These are phyloP conservation scores for Kluyveromyces marxianus DNA, from an alignment of 1,139 yeast genomes.

Conservation along the genomic window DNA sequence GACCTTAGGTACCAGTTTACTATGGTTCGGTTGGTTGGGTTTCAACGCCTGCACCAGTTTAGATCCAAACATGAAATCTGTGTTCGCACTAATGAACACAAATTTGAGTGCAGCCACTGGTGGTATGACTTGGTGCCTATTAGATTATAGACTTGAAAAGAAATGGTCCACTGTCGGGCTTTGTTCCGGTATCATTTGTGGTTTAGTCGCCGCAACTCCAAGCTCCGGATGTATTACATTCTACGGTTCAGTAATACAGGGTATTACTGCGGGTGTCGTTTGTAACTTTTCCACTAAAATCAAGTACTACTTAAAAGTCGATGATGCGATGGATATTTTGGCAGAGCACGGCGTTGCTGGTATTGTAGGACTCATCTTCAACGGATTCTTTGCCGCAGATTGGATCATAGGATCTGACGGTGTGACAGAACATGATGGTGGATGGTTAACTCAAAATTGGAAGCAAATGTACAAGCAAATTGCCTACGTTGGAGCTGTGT, in stretches of 20 bases:
- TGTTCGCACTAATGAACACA: slow-evolving; percentile 79
- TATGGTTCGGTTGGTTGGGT: slow-evolving; percentile 83
- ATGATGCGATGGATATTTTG: slow-evolving; percentile 88
- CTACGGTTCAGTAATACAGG: slow-evolving; percentile 86
- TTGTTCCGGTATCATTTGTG: slow-evolving; percentile 92
- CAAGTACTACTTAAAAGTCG: slow-evolving; percentile 73
- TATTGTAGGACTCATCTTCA: slow-evolving; percentile 75
- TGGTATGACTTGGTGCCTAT: slow-evolving; percentile 84
- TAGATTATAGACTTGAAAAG: slow-evolving; percentile 79
- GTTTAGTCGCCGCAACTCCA: slow-evolving; percentile 95
- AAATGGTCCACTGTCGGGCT: slow-evolving; percentile 95
- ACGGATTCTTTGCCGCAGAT: slow-evolving; percentile 80
- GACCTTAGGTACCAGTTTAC: slow-evolving; percentile 64
- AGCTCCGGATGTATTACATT: slow-evolving; percentile 84
- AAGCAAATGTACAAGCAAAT: slow-evolving; percentile 86
- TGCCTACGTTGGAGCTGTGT: slow-evolving; percentile 69
- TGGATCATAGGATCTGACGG: slow-evolving; percentile 89
- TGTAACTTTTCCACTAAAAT: slow-evolving; percentile 89
- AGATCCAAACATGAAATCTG: slow-evolving; percentile 43
- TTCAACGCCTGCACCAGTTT: slow-evolving; percentile 80
- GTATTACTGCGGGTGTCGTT: slow-evolving; percentile 68
- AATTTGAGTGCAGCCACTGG: slow-evolving; percentile 87
- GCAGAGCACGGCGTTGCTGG: slow-evolving; percentile 99
- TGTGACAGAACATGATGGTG: slow-evolving; percentile 74
- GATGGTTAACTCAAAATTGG: slow-evolving; percentile 88